A percentile compares a stretch with the other conserved stretches of the same genome.
These are phyloP conservation scores for Aquilaria yunnanensis DNA, from an alignment of 345 rosid genomes.

Conservation along the genomic window DNA sequence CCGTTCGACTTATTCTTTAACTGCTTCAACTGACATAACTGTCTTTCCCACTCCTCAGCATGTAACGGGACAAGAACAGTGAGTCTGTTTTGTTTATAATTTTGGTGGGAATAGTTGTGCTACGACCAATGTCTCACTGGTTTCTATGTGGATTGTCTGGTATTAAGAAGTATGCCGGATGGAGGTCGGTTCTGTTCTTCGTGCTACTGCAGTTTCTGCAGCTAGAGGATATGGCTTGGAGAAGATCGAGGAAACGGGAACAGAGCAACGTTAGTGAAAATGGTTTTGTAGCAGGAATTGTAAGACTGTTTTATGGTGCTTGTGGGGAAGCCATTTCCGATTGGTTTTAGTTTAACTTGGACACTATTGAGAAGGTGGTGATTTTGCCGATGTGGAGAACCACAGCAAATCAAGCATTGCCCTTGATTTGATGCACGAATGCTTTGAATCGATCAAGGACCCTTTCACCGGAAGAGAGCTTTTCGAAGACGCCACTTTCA, in stretches of 20 bases:
- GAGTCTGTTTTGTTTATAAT: constrained; percentile 36
- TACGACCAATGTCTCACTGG: constrained; percentile 58
- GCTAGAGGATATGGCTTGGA: constrained; percentile 27
- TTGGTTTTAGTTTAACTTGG: constrained; percentile 54
- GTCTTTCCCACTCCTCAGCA: too few species aligned
- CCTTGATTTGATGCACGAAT: constrained; percentile 58
- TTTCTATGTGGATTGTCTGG: constrained; percentile 40
- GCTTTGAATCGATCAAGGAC: constrained; percentile 61
- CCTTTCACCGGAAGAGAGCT: constrained; percentile 46
- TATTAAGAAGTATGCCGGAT: constrained; percentile 39
- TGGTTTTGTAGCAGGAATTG: constrained; percentile 66
- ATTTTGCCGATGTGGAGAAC: constrained; percentile 17
- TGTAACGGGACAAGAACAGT: too few species aligned
- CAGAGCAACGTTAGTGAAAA: constrained; percentile 3
- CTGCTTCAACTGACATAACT: too few species aligned
- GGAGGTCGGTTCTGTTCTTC: constrained; percentile 82
- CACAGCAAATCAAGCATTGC: constrained; percentile 43
- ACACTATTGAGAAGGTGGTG: constrained; percentile 31
- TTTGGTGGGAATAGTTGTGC: constrained; percentile 45
- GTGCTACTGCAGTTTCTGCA: constrained; percentile 61
- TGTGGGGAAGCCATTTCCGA: constrained; percentile 35
- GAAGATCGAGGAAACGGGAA: constrained; percentile 4
- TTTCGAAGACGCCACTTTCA: constrained; percentile 48
- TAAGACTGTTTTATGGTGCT: constrained; percentile 30
- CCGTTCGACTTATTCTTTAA: too few species aligned